Evolutionary conservation across 2,329 filamentous ascomycete species (phyloP).

Genomic region (Polychaeton citri): DNA sequence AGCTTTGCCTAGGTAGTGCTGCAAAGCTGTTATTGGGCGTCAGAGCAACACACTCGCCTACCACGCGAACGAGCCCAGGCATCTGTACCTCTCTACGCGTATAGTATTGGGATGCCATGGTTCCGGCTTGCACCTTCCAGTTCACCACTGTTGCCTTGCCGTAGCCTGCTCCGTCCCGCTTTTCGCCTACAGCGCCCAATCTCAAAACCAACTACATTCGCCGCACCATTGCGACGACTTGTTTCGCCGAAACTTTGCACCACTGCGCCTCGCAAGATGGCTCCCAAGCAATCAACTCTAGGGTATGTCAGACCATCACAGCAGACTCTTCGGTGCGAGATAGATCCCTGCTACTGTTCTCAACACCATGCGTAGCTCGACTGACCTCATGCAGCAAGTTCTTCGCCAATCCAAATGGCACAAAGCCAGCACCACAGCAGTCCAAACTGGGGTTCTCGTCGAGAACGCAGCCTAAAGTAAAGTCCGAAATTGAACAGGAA

Average conservation of each 20-base stretch:
- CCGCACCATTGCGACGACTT: too few relatives aligned
- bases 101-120: background rate
- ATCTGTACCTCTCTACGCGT: too few relatives aligned
- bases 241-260: too few relatives aligned
- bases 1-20: too few relatives aligned
- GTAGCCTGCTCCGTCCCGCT: background rate
- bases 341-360: constrained; percentile 2
- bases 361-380: background rate
- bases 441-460: constrained; percentile 62
- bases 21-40: too few relatives aligned
- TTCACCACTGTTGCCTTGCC: background rate
- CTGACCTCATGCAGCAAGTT: constrained; percentile 53
- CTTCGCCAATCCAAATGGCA: constrained; percentile 55
- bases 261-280: too few relatives aligned
- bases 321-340: constrained; percentile 56
- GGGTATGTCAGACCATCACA: constrained; percentile 74
- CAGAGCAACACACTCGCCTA: too few relatives aligned
- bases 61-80: too few relatives aligned
- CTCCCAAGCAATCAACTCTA: constrained; percentile 64
- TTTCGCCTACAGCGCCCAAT: too few relatives aligned
- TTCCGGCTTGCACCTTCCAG: background rate
- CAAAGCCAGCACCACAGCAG: constrained; percentile 52
- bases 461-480: constrained; percentile 13
- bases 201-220: too few relatives aligned
- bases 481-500: constrained; percentile 4